Percentiles rank a stretch among this genome's conserved stretches.
phyloP scores from a whole-genome alignment of 2,329 filamentous ascomycete genomes.

The Didymellaceae sp. region DNA sequence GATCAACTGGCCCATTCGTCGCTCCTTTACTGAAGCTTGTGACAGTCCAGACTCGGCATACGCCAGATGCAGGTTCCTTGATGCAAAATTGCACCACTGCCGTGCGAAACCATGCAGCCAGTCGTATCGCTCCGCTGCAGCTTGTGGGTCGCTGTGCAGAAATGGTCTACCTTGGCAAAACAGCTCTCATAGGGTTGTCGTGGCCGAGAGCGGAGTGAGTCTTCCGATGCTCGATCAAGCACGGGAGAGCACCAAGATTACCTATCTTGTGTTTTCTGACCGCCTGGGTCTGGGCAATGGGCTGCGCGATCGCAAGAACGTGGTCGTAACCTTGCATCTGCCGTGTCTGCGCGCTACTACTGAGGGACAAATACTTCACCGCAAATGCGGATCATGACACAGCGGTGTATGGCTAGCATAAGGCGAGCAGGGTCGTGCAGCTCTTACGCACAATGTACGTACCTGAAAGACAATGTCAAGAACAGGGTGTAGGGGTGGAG shows the following conservation, averaged over 20 bases:
- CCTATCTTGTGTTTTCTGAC: conserved; percentile 33
- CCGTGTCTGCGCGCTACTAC: conserved; percentile 10
- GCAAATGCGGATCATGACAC: no score
- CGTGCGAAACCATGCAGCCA: conserved; percentile 10
- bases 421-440: no score
- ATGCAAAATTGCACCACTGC: conserved; percentile 20
- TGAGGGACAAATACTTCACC: no score
- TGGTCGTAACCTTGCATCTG: conserved; percentile 16
- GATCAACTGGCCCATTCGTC: no score
- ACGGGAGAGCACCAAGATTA: conserved; percentile 23
- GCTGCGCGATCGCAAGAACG: conserved; percentile 18
- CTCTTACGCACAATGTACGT: no score
- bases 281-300: conserved; percentile 25
- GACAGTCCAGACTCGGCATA: conserved; percentile 1
- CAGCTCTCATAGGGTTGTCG: background rate
- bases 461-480: no score
- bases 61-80: conserved; percentile 29
- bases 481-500: no score
- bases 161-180: no score
- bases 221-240: conserved; percentile 29
- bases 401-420: no score
- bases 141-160: conserved; percentile 25
- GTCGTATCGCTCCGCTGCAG: conserved; percentile 10
- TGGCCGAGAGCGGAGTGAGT: conserved; percentile 25
- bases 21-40: no score